Evolutionary conservation across 495 filamentous ascomycete species (phyloP), one percentile per base, ranked within the genome.

Genomic region (Mytilinidion resinicola): DNA sequence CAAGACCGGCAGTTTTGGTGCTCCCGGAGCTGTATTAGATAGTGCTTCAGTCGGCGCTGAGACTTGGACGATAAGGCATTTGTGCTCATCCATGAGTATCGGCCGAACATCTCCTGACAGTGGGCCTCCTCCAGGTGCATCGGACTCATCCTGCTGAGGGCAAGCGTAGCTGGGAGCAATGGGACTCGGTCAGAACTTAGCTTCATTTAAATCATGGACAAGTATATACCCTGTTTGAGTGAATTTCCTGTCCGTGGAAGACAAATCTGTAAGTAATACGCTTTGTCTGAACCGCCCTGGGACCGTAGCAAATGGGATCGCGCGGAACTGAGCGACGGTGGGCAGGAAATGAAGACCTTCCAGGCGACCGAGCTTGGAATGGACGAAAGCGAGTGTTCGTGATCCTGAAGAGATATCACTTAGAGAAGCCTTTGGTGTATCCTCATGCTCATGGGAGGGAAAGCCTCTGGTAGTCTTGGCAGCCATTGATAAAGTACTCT

Each of bases 311-410:
- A 52, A 62, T 14, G 59, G 59, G 19, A 62, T 48, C 6, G 46
- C 53, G 25, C 59, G 53, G 59, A 62, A 62, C 46, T 62, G 59
- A 19, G 57, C 59, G 10, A 62, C 59, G 20, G 52, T 53, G 20
- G 52, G 35, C 44, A 47, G 47, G 9, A 21, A 21, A 9, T 53
- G n/a, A 11, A 52, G n/a, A 9, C 59, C 59, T 1, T 47, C 57
- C 54, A 62, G 30, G 2, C 35, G 35, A 11, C 59, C 59, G 20
- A 62, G 48, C 14, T 51, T 38, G 4, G 46, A 48, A 38, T 62
- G 59, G 8, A 38, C 17, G 25, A 56, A 57, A 0, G 59, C 52
- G 48, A 44, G 53, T 6, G 43, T 56, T 30, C 8, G 41, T 30
- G 25, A 30, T 30, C 25, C 25, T 30, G 25, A 30, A 30, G 25